Base-by-base conservation (phyloP, 1,284 basidiomycete species). In the Leccinum angustisporum region DNA sequence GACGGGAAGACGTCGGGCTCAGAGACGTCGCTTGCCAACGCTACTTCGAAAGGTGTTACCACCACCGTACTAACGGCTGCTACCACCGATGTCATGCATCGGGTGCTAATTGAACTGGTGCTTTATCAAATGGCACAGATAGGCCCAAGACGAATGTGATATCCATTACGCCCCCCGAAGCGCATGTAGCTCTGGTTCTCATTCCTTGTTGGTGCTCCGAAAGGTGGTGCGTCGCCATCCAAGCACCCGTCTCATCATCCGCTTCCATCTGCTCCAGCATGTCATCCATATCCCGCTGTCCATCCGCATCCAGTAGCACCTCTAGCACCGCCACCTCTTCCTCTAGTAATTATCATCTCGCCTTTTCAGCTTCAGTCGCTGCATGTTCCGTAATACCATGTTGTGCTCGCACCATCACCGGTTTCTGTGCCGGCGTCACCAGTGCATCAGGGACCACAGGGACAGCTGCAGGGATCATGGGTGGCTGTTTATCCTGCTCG, bases 401-500 rank as follows among this genome's bases (percentile, higher is more conserved):
- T 71, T 21, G 53, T 51, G 25, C 48, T 25, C 13, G 2, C 18
- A 18, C 10, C 40, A 9, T 8, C 16, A 7, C 5, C 43, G 5
- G n/a, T 7, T 10, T 10, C 18, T 2, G 43, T 18, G 43, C 40
- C n/a, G 1, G n/a, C n/a, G n/a, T 46, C 43, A 6, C 65, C 69
- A 4, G 61, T 61, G 55, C 68, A 57, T 50, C 70, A 58, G 33
- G 57, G 38, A 1, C 67, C 59, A 9, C 69, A 30, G 14, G 48
- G 48, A 51, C 48, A 27, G 5, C 18, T 40, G 10, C 51, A 63
- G 38, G 70, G 68, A 7, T 21, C 66, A n/a, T 70, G 69, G 69
- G n/a, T 70, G 10, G 61, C 69, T 6, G 53, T 70, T 7, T 72
- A 72, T 54, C 68, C 68, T 2, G 61, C 53, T 11, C 68, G 27